Percentiles rank a stretch among this genome's conserved stretches.
phyloP scores from a whole-genome alignment of 129 eudicot species.

The Helianthus annuus region DNA sequence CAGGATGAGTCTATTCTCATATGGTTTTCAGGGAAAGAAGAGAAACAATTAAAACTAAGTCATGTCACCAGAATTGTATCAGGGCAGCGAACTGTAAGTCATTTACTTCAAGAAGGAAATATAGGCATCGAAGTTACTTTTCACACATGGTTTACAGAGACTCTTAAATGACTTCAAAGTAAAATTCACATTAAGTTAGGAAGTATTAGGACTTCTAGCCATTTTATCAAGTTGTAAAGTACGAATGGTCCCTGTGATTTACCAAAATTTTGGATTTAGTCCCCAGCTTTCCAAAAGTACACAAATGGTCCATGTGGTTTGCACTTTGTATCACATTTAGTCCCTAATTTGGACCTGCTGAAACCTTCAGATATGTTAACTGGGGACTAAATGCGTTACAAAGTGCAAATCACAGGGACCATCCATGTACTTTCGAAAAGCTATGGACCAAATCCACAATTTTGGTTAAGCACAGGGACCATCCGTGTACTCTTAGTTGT shows the following conservation, averaged over 20 bases:
- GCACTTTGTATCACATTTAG: no score
- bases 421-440: no score
- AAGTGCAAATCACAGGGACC: no score
- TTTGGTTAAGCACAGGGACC: no score
- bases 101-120: conserved; percentile 13
- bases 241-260: no score
- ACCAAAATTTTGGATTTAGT: no score
- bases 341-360: no score
- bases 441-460: no score
- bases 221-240: neutral
- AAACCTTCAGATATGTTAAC: no score
- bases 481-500: neutral
- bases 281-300: no score
- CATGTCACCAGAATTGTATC: conserved; percentile 85
- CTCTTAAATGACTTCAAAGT: neutral
- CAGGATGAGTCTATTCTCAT: conserved; percentile 89
- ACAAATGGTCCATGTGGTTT: no score
- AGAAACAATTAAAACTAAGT: conserved; percentile 72
- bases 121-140: conserved; percentile 9
- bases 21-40: conserved; percentile 94
- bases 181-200: neutral
- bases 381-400: no score
- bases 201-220: conserved; percentile 5
- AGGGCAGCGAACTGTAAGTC: conserved; percentile 94
- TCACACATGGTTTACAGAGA: neutral